Base-by-base conservation (phyloP, 1,139 yeast genomes). In the Debaryomyces coudertii region DNA sequence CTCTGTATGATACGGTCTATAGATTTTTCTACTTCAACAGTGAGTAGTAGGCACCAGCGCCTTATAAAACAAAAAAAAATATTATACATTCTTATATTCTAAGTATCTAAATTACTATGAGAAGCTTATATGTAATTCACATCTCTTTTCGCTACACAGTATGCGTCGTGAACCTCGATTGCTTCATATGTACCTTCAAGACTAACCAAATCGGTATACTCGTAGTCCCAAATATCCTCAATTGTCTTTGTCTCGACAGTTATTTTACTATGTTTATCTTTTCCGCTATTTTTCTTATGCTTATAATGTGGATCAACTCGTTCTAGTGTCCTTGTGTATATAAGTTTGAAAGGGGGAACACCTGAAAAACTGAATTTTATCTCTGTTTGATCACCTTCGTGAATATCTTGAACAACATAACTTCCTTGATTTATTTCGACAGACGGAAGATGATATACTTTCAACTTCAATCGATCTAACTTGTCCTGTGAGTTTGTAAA, bases 181-280 rank as follows among this genome's bases (percentile, higher is more conserved):
- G 97, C 97, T 63, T 92, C 97, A 61, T 95, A 93, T 3, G 90
- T 87, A 38, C 99, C 99, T 62, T 92, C 97, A 54, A 89, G 72
- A 54, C 90, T 87, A 1, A 96, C 93, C 58, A 77, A 71, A 4
- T 88, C 85, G 42, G 82, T 76, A 61, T 89, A 83, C 55, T 85
- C 89, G 57, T 82, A 68, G 2, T 80, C 85, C 68, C 80, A 72
- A 29, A 92, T 88, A 53, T 85, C 85, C 7, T 81, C 73, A 27
- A 92, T 82, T 2, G 87, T 83, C 52, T 87, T 86, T 1, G 89
- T 85, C 58, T 92, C 98, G 23, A 88, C 83, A 15, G 87, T 80
- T 62, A 54, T 66, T 53, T 53, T 55, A 54, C 29, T 29, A 8
- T 63, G 63, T 42, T 61, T 57, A 50, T 65, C 63, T 36, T 57